Evolutionary conservation across 2,329 filamentous ascomycete genomes (phyloP).

Genomic region (Rutstroemia sydowiana): DNA sequence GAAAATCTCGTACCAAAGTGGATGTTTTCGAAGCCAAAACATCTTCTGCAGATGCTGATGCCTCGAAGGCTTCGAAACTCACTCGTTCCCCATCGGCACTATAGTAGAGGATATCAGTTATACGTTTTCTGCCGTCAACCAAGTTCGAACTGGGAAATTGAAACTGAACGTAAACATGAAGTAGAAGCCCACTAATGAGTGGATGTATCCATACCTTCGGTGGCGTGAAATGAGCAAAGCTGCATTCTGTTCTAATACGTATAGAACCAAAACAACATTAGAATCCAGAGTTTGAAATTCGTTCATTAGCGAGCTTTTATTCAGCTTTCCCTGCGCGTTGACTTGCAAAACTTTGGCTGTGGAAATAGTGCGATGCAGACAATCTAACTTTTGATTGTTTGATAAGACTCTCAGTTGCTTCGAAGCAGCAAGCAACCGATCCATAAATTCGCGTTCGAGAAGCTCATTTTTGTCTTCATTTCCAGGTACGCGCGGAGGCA

Average conservation of each 20-base stretch:
- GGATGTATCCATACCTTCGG: slow-evolving; percentile 25
- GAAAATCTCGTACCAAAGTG: slow-evolving; percentile 54
- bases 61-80: slow-evolving; percentile 54
- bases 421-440: slow-evolving; percentile 21
- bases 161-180: too few relatives aligned
- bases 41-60: slow-evolving; percentile 43
- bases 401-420: slow-evolving; percentile 13
- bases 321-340: not conserved
- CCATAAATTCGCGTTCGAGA: slow-evolving; percentile 26
- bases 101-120: slow-evolving; percentile 5
- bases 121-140: too few relatives aligned
- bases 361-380: slow-evolving; percentile 15
- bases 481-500: slow-evolving; percentile 36
- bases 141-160: too few relatives aligned
- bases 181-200: too few relatives aligned
- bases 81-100: slow-evolving; percentile 23
- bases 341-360: not conserved
- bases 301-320: slow-evolving; percentile 18
- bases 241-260: slow-evolving; percentile 42
- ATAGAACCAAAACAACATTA: slow-evolving; percentile 33
- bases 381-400: slow-evolving; percentile 17
- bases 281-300: slow-evolving; percentile 25
- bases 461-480: slow-evolving; percentile 28
- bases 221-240: slow-evolving; percentile 36
- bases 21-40: slow-evolving; percentile 44